phyloP scores from a whole-genome alignment of 164 flowering plant species.

The Umbilicus rupestris region DNA sequence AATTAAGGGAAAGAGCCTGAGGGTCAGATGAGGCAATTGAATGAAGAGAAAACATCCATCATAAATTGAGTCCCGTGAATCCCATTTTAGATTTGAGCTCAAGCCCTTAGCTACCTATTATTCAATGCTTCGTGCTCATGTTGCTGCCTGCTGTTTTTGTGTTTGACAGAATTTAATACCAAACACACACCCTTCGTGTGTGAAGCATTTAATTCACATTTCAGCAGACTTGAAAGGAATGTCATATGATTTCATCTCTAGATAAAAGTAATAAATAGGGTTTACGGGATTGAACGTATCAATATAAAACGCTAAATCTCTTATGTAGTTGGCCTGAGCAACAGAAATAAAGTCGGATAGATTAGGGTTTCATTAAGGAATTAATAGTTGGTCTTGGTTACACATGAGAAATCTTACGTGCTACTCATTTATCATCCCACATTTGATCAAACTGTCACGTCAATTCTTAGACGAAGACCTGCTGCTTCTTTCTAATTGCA shows the following conservation, averaged over 20 bases:
- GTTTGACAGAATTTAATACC: not conserved
- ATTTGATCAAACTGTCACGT: not conserved
- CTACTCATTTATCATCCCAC: not conserved
- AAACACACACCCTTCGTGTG: constrained; percentile 3
- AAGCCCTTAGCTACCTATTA: not conserved
- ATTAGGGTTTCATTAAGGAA: not conserved
- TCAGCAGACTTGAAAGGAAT: not conserved
- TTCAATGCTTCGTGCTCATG: not conserved
- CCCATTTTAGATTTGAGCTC: not conserved
- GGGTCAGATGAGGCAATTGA: constrained; percentile 6
- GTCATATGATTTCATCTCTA: not conserved
- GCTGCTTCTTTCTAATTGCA: too few relatives aligned
- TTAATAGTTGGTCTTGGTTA: not conserved
- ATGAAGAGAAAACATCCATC: not conserved
- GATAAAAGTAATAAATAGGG: too few relatives aligned
- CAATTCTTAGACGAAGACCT: not conserved
- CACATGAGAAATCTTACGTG: not conserved
- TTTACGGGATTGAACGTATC: too few relatives aligned
- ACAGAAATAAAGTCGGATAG: not conserved
- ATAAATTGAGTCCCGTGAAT: constrained; percentile 2
- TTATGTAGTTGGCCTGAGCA: too few relatives aligned
- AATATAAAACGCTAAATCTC: too few relatives aligned
- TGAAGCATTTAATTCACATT: not conserved
- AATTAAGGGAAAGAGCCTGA: not conserved
- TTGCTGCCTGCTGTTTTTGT: not conserved